A percentile compares a stretch with the other conserved stretches of the same genome.
Evolutionary conservation across 495 filamentous ascomycete species (phyloP).

Genomic region (Poronia punctata): DNA sequence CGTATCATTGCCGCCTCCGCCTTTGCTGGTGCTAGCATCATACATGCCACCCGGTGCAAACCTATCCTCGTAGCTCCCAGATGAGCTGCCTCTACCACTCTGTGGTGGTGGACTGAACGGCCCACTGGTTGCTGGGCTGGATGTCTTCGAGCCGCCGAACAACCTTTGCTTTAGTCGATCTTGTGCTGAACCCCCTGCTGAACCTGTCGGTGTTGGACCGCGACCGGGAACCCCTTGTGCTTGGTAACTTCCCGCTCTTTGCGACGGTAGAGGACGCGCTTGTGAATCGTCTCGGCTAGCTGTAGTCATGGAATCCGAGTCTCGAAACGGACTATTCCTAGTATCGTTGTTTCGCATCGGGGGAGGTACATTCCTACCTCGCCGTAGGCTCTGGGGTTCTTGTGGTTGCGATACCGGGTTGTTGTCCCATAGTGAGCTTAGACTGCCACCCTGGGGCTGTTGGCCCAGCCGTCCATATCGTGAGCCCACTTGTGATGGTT

Average conservation of each 20-base stretch:
- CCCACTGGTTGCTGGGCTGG: slow-evolving; percentile 29
- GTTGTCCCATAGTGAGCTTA: slow-evolving; percentile 84
- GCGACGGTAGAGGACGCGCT: slow-evolving; percentile 59
- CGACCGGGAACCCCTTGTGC: slow-evolving; percentile 26
- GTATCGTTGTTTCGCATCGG: slow-evolving; percentile 18
- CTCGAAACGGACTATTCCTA: slow-evolving; percentile 22
- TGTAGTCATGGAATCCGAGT: slow-evolving; percentile 29
- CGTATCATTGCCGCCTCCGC: slow-evolving; percentile 26
- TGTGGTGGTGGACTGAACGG: slow-evolving; percentile 35
- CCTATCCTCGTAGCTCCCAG: slow-evolving; percentile 37
- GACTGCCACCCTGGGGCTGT: slow-evolving; percentile 31
- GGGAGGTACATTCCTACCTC: slow-evolving; percentile 29
- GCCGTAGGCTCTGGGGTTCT: slow-evolving; percentile 51
- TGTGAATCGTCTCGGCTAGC: slow-evolving; percentile 28
- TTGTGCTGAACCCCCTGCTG: slow-evolving; percentile 33
- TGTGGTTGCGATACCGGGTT: slow-evolving; percentile 32
- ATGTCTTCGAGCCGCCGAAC: slow-evolving; percentile 38
- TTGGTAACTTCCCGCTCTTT: slow-evolving; percentile 68
- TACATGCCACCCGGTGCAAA: slow-evolving; percentile 35
- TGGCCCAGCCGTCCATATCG: slow-evolving; percentile 42
- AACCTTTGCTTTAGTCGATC: slow-evolving; percentile 46
- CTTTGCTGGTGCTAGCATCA: slow-evolving; percentile 16
- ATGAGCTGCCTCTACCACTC: slow-evolving; percentile 22
- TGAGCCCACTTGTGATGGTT: slow-evolving; percentile 40
- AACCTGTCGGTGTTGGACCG: slow-evolving; percentile 28